Evolutionary conservation across 1,284 basidiomycete species (phyloP).

Genomic region (Bondarzewia mesenterica): DNA sequence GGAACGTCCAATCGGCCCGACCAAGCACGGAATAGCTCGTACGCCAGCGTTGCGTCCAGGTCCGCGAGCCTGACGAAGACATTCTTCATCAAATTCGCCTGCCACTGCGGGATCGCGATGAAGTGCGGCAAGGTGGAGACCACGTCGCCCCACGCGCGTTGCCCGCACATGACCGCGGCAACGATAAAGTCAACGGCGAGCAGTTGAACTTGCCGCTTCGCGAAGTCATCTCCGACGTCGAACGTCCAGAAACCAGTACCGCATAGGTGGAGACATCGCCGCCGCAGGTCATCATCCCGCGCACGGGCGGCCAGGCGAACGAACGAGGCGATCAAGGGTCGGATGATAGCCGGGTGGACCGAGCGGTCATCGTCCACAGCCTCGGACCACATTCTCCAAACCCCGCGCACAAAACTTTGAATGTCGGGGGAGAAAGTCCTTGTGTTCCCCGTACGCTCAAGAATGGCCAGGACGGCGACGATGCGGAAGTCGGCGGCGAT

Average conservation of each 20-base stretch:
- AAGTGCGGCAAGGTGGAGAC: conserved; percentile 10
- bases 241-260: conserved; percentile 14
- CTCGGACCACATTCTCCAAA: conserved; percentile 35
- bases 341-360: conserved; percentile 19
- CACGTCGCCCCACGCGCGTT: conserved; percentile 11
- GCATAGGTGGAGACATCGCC: conserved; percentile 16
- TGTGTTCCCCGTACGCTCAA: conserved; percentile 6
- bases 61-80: conserved; percentile 8
- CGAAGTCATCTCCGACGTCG: conserved; percentile 13
- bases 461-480: conserved; percentile 10
- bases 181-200: conserved; percentile 12
- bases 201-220: conserved; percentile 12
- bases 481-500: conserved; percentile 10
- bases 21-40: conserved; percentile 9
- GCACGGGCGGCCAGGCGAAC: conserved; percentile 34
- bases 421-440: conserved; percentile 11
- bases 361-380: conserved; percentile 12
- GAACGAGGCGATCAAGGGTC: conserved; percentile 36
- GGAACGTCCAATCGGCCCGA: conserved; percentile 5
- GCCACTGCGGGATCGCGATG: conserved; percentile 11
- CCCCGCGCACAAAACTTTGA: conserved; percentile 22
- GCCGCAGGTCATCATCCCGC: conserved; percentile 28
- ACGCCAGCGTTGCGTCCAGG: conserved; percentile 9
- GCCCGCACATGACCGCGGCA: conserved; percentile 9
- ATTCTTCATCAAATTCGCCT: conserved; percentile 6